A percentile compares a stretch with the other conserved stretches of the same genome.
These are phyloP conservation scores for Dendrobium catenatum DNA, from an alignment of 106 monocot genomes.

Conservation along the genomic window DNA sequence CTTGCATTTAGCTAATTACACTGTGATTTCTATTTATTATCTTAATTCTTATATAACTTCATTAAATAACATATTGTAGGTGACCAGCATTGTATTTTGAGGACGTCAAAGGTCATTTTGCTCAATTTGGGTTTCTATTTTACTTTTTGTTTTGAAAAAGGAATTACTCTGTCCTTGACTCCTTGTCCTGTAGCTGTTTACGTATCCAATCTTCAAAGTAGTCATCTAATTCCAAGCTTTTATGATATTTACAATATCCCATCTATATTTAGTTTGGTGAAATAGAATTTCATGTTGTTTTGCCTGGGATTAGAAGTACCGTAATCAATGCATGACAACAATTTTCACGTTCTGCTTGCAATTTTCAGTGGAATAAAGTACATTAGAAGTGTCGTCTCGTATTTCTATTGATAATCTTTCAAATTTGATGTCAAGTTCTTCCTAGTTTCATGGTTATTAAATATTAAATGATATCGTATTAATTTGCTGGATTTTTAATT, in stretches of 20 bases:
- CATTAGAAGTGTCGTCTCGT: not conserved
- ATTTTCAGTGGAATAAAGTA: no score
- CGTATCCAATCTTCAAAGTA: not conserved
- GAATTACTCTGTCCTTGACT: not conserved
- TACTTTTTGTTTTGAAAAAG: not conserved
- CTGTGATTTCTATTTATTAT: not conserved
- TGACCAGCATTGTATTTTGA: not conserved
- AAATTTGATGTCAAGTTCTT: not conserved
- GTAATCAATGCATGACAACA: not conserved
- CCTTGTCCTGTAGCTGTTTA: not conserved
- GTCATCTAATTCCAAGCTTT: not conserved
- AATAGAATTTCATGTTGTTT: not conserved
- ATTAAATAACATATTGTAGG: not conserved
- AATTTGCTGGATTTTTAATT: not conserved
- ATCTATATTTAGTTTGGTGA: constrained; percentile 1
- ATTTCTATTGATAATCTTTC: not conserved
- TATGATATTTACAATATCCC: not conserved
- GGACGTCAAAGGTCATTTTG: not conserved
- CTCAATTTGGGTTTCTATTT: not conserved
- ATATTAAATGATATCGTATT: not conserved
- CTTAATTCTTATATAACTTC: not conserved
- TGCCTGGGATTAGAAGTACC: not conserved
- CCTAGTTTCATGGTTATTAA: not conserved
- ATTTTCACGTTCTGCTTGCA: not conserved
- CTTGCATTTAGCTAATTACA: not conserved